Conservation (phyloP, 2,329 filamentous ascomycete species). For the Pseudogymnoascus sp. region DNA sequence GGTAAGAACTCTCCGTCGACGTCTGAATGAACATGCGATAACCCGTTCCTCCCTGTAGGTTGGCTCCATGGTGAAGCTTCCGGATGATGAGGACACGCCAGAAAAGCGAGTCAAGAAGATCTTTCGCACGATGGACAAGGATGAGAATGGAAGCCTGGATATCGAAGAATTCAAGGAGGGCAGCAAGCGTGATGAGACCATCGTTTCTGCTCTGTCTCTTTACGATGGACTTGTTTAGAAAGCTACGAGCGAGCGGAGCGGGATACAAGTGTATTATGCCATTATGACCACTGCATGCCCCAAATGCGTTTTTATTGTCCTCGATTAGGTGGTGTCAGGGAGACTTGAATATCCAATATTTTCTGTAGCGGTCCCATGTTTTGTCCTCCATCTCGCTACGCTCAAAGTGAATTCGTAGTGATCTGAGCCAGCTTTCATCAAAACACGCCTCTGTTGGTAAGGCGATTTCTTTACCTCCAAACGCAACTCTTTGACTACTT, state of each 20-base stretch:
- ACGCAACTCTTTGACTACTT: background rate
- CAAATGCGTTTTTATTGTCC: constrained; percentile 5
- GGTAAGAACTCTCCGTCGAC: constrained; percentile 43
- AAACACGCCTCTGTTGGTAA: background rate
- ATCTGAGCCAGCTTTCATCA: background rate
- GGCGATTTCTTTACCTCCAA: background rate
- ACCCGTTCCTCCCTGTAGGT: constrained; percentile 47
- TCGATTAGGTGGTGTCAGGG: background rate
- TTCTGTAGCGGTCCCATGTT: background rate
- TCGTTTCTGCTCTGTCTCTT: constrained; percentile 89
- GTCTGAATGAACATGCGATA: background rate
- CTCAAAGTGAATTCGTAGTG: background rate
- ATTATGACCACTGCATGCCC: constrained; percentile 3
- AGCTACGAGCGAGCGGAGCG: background rate
- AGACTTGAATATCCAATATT: constrained; percentile 2
- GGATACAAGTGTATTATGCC: constrained; percentile 11
- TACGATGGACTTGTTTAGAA: constrained; percentile 89
- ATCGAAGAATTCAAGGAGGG: constrained; percentile 99
- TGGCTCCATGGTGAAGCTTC: constrained; percentile 97
- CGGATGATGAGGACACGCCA: constrained; percentile 96
- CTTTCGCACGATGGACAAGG: constrained; percentile 99
- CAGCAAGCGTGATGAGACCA: constrained; percentile 96
- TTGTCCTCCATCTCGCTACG: background rate
- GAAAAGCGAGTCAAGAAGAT: constrained; percentile 98
- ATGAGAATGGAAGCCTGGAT: constrained; percentile 93